These are phyloP conservation scores for Clonostachys byssicola DNA, from an alignment of 2,329 filamentous ascomycete genomes.

Conservation along the genomic window DNA sequence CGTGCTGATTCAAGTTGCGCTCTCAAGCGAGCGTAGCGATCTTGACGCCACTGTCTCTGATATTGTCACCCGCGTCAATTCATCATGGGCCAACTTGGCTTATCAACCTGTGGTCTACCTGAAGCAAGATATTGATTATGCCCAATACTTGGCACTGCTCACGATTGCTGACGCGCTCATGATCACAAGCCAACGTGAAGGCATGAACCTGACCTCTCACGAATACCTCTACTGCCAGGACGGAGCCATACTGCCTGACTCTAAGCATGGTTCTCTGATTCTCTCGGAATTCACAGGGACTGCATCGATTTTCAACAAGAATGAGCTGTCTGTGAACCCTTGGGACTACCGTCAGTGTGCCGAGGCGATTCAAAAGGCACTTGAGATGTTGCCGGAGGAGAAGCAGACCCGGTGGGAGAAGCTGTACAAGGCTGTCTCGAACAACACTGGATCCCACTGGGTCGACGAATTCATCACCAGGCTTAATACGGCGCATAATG, in stretches of 20 bases:
- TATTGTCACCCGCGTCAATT: conserved; percentile 93
- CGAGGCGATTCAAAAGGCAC: conserved; percentile 75
- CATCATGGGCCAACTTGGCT: conserved; percentile 81
- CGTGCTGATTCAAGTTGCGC: conserved; percentile 89
- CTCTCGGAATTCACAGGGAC: conserved; percentile 95
- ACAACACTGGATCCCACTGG: conserved; percentile 85
- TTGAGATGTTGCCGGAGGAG: conserved; percentile 76
- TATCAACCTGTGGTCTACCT: conserved; percentile 92
- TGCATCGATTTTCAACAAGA: conserved; percentile 75
- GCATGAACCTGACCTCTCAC: conserved; percentile 95
- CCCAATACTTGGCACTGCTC: conserved; percentile 88
- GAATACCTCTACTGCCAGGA: conserved; percentile 94
- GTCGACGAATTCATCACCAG: conserved; percentile 69
- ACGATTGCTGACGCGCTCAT: conserved; percentile 88
- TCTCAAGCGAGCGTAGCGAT: conserved; percentile 84
- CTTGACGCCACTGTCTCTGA: conserved; percentile 86
- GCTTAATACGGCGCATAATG: conserved; percentile 72
- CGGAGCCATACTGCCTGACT: conserved; percentile 61
- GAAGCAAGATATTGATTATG: conserved; percentile 89
- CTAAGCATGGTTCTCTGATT: conserved; percentile 85
- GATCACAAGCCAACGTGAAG: conserved; percentile 92
- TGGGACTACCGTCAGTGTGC: conserved; percentile 92
- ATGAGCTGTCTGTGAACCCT: conserved; percentile 84
- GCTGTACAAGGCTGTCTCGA: conserved; percentile 68
- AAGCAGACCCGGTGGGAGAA: conserved; percentile 71